A percentile compares a stretch with the other conserved stretches of the same genome.
Conservation (phyloP, 805 yeast genomes). For the Nadsonia fulvescens region DNA sequence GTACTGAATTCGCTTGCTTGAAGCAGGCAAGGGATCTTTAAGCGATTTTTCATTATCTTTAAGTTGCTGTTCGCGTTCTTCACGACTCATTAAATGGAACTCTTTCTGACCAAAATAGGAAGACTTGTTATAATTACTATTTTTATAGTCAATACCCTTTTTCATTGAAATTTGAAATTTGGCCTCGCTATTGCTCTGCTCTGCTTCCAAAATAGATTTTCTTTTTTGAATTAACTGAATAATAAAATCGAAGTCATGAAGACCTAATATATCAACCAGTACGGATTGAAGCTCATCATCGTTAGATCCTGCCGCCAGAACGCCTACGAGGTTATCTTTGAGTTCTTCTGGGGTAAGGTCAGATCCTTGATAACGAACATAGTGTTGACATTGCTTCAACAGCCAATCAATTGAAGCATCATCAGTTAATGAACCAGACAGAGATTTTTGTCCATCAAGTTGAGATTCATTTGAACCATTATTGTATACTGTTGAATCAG, state of each 20-base stretch:
- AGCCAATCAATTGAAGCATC: conserved; percentile 6
- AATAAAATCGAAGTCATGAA: conserved; percentile 69
- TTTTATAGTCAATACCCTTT: conserved; percentile 8
- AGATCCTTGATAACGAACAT: conserved; percentile 1
- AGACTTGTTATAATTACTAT: conserved; percentile 5
- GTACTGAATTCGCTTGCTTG: conserved; percentile 30
- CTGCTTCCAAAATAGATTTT: conserved; percentile 11
- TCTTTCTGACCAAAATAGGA: too few relatives aligned
- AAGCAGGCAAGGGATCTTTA: conserved; percentile 12
- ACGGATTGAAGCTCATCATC: conserved; percentile 53
- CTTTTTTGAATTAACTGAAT: conserved; percentile 34
- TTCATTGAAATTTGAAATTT: conserved; percentile 11
- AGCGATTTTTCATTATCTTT: conserved; percentile 11
- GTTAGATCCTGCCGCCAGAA: conserved; percentile 17
- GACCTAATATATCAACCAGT: conserved; percentile 68
- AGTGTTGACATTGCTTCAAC: conserved; percentile 2
- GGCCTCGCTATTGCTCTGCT: too few relatives aligned
- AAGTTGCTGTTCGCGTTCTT: conserved; percentile 11
- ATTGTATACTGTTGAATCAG: too few relatives aligned
- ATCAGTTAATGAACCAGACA: background rate
- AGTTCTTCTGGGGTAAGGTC: conserved; percentile 5
- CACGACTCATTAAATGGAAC: conserved; percentile 7
- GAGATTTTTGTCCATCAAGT: background rate
- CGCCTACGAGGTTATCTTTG: conserved; percentile 3
- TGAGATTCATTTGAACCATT: too few relatives aligned